Conservation (phyloP, 768 basidiomycete genomes). For the Termitomyces sp. region DNA sequence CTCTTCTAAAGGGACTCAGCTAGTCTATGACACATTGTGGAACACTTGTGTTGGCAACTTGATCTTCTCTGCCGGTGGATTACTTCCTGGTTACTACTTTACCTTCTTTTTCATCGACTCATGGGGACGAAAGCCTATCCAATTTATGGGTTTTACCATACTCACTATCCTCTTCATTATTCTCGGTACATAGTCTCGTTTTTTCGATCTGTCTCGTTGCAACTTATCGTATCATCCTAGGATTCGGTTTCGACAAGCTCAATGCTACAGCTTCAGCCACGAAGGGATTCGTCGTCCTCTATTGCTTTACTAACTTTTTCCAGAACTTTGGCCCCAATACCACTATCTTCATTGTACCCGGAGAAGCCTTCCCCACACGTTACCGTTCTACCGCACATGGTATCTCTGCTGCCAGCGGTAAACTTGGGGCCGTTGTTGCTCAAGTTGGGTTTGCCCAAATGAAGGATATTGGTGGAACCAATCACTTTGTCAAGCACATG, state of each 20-base stretch:
- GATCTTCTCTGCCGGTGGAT: constrained; percentile 68
- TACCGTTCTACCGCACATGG: constrained; percentile 84
- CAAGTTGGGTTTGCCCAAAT: constrained; percentile 72
- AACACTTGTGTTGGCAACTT: constrained; percentile 73
- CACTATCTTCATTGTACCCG: constrained; percentile 77
- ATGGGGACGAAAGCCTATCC: constrained; percentile 81
- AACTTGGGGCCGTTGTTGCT: constrained; percentile 76
- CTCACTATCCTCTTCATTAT: constrained; percentile 62
- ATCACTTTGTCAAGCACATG: constrained; percentile 64
- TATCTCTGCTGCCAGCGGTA: constrained; percentile 78
- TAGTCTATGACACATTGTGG: constrained; percentile 50
- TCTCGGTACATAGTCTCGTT: constrained; percentile 46
- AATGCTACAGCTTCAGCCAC: constrained; percentile 31
- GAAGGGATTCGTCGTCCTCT: constrained; percentile 74
- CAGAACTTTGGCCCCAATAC: constrained; percentile 84
- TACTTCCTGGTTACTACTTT: constrained; percentile 77
- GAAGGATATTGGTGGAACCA: constrained; percentile 61
- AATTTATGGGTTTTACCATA: constrained; percentile 68
- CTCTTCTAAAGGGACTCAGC: constrained; percentile 21
- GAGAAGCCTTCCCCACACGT: constrained; percentile 83
- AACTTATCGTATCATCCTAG: constrained; percentile 21
- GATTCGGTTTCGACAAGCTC: constrained; percentile 61
- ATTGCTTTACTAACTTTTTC: constrained; percentile 87
- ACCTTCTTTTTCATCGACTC: constrained; percentile 59
- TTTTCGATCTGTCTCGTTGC: neutral